Conservation (phyloP, 2,329 filamentous ascomycete genomes). For the Tolypocladium capitatum region DNA sequence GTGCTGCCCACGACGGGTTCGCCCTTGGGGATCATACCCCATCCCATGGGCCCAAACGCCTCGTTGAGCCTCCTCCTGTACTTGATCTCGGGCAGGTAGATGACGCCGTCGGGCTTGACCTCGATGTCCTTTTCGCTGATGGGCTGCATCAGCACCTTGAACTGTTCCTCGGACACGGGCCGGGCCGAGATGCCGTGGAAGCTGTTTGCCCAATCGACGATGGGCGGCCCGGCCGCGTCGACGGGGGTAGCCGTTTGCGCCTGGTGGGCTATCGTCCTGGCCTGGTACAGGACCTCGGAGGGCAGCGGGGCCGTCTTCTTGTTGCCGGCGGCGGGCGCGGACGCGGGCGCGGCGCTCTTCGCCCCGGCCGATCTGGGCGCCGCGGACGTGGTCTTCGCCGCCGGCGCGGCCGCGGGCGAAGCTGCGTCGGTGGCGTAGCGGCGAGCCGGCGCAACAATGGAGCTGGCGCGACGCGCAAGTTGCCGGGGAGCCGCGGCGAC, state of each 20-base stretch:
- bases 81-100: constrained; percentile 97
- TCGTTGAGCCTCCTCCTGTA: constrained; percentile 81
- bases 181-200: constrained; percentile 64
- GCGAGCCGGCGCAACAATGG: constrained; percentile 8
- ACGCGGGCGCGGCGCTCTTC: not conserved
- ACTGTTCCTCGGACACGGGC: constrained; percentile 58
- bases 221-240: constrained; percentile 4
- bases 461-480: constrained; percentile 4
- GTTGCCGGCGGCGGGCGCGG: not conserved
- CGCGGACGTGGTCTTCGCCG: not conserved
- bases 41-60: constrained; percentile 89
- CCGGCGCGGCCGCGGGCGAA: not conserved
- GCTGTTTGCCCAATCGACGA: constrained; percentile 67
- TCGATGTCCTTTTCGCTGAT: constrained; percentile 68
- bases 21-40: constrained; percentile 82
- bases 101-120: constrained; percentile 92
- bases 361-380: constrained; percentile 1
- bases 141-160: constrained; percentile 53
- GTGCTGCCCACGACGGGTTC: constrained; percentile 76
- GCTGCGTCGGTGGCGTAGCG: constrained; percentile 12
- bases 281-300: constrained; percentile 4
- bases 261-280: constrained; percentile 7
- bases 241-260: constrained; percentile 2
- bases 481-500: constrained; percentile 10
- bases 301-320: constrained; percentile 1